A percentile compares a stretch with the other conserved stretches of the same genome.
phyloP scores from a whole-genome alignment of 768 basidiomycete species.

The Leccinum boreale region DNA sequence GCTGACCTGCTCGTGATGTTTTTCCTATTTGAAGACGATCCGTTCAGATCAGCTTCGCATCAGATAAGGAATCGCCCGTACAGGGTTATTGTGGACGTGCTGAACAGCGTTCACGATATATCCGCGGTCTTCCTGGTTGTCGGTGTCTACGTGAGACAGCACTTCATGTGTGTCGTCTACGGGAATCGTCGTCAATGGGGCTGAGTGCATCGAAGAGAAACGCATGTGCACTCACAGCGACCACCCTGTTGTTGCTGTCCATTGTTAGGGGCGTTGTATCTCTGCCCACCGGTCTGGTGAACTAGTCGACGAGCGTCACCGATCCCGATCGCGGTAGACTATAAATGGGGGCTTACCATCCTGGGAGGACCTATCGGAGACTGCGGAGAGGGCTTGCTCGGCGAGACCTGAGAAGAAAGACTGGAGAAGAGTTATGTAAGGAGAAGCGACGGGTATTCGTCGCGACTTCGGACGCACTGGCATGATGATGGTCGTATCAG shows the following conservation, averaged over 20 bases:
- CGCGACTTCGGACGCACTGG: constrained; percentile 15
- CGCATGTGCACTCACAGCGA: constrained; percentile 18
- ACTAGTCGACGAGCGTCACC: constrained; percentile 29
- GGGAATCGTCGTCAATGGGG: neutral
- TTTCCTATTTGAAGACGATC: constrained; percentile 3
- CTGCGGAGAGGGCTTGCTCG: constrained; percentile 56
- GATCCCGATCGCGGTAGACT: neutral
- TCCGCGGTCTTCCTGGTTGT: constrained; percentile 2
- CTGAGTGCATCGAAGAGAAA: constrained; percentile 6
- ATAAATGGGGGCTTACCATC: constrained; percentile 3
- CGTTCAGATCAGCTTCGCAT: neutral
- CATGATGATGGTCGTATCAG: constrained; percentile 12
- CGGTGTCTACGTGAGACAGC: constrained; percentile 43
- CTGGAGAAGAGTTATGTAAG: constrained; percentile 32
- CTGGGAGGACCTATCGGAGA: constrained; percentile 17
- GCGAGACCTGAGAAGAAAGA: constrained; percentile 67
- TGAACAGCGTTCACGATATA: constrained; percentile 16
- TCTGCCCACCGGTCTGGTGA: constrained; percentile 59
- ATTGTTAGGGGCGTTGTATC: constrained; percentile 59
- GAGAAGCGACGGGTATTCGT: neutral
- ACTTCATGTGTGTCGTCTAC: constrained; percentile 66
- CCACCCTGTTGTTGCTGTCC: constrained; percentile 23
- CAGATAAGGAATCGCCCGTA: constrained; percentile 1
- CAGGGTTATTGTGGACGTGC: constrained; percentile 23
- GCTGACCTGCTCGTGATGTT: constrained; percentile 15